Evolutionary conservation across 805 yeast genomes (phyloP), one percentile per base, ranked within the genome.

Genomic region (Ogataea glucozyma): DNA sequence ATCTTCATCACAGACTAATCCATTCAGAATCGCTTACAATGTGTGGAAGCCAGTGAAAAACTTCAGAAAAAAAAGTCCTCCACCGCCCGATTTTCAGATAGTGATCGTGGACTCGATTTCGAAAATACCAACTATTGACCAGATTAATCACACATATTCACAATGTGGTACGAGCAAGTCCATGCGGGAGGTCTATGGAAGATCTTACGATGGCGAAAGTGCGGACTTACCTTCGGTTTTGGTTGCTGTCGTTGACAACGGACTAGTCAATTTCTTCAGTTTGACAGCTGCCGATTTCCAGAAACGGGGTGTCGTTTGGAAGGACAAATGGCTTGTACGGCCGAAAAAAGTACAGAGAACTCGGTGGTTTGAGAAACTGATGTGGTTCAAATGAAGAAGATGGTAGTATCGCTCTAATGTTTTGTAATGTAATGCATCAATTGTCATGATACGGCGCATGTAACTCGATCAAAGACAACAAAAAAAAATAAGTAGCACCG

Each of bases 11-110:
- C n/a, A n/a, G n/a, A n/a, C 16, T 6, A 16, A 14, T 30, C 18
- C 32, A 10, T 10, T 30, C 19, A 16, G 57, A 4, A 64, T 84
- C 3, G 67, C 76, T 0, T 89, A 71, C 53, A 72, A 84, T 54
- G 85, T 87, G 3, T 90, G 97, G 96, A 88, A 86, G 59, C 97
- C 98, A 2, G 68, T 73, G 2, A 73, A 85, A 0, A 64, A 69
- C 3, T 90, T 85, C 66, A 81, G 81, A 45, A 88, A 88, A 53
- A 80, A 78, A 24, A 54, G 58, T 17, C 95, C 95, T 1, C 80
- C 83, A 0, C 34, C 56, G 2, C 95, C 97, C 1, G 90, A 90
- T 60, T 90, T 77, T 58, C 88, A 83, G 52, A 64, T 91, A 1
- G 71, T 77, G 2, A 78, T 88, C 0, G 71, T 79, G 12, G 75